Percentiles rank a stretch among this genome's conserved stretches.
These are phyloP conservation scores for Aristolochia californica DNA, from an alignment of 164 flowering plant genomes.

Conservation along the genomic window DNA sequence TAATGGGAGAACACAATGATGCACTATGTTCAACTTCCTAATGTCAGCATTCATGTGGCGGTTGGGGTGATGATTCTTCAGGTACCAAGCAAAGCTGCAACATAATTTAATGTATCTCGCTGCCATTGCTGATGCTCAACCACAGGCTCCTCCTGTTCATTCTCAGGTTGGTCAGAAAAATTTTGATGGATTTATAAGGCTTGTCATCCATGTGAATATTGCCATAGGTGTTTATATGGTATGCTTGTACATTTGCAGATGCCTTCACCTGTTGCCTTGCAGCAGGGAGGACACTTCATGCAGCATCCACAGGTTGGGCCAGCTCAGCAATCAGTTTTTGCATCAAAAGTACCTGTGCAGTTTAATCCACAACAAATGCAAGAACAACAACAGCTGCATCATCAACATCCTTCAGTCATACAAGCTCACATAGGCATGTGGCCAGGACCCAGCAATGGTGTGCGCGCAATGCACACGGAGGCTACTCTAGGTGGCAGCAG, in stretches of 20 bases:
- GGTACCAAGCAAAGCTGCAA: slow-evolving; percentile 93
- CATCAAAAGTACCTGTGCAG: slow-evolving; percentile 34
- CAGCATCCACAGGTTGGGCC: slow-evolving; percentile 79
- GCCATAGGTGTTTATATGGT: slow-evolving; percentile 2
- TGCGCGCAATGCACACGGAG: slow-evolving; percentile 44
- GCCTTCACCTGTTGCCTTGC: slow-evolving; percentile 72
- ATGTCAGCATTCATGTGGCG: background rate
- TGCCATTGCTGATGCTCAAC: slow-evolving; percentile 98
- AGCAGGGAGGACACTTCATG: slow-evolving; percentile 75
- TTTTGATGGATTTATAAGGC: background rate
- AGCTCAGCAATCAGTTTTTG: slow-evolving; percentile 49
- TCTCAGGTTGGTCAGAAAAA: slow-evolving; percentile 40
- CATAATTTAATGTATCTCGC: slow-evolving; percentile 96
- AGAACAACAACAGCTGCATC: slow-evolving; percentile 45
- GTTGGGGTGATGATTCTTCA: slow-evolving; percentile 17
- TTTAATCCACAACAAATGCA: slow-evolving; percentile 65
- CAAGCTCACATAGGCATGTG: slow-evolving; percentile 63
- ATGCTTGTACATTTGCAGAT: slow-evolving; percentile 35
- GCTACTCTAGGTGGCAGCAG: slow-evolving; percentile 27
- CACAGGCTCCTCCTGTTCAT: slow-evolving; percentile 59
- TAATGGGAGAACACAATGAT: too few relatives aligned
- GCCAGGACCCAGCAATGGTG: slow-evolving; percentile 50
- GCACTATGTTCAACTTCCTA: too few relatives aligned
- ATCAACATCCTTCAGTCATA: slow-evolving; percentile 38
- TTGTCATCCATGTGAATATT: background rate